Conservation (phyloP, 768 basidiomycete species). For the Dacryopinax spathularia region DNA sequence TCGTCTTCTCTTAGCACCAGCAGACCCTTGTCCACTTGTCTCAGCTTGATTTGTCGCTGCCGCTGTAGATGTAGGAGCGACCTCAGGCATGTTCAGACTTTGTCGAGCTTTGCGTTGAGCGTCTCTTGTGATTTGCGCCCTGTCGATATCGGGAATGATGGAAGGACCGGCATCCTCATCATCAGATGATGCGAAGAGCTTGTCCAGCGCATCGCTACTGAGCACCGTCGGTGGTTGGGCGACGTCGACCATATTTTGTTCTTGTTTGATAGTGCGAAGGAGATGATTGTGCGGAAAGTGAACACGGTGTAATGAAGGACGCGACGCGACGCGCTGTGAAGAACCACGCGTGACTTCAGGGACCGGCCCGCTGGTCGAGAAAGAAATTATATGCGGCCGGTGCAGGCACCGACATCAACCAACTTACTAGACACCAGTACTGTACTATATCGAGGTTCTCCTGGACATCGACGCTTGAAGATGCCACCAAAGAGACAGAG, state of each 20-base stretch:
- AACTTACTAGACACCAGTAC: not conserved
- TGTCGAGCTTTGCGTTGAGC: not conserved
- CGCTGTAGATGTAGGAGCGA: not conserved
- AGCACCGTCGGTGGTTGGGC: conserved; percentile 25
- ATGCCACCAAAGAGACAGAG: not conserved
- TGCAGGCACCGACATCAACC: too few species aligned
- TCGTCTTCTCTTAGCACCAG: conserved; percentile 15
- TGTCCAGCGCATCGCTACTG: not conserved
- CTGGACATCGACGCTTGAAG: not conserved
- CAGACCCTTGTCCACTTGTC: not conserved
- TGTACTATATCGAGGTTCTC: not conserved
- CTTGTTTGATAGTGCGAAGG: conserved; percentile 34
- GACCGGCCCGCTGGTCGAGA: not conserved
- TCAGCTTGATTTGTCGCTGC: not conserved
- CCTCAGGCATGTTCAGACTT: not conserved
- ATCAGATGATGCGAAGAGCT: conserved; percentile 1
- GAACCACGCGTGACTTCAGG: conserved; percentile 14
- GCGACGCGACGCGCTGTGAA: conserved; percentile 17
- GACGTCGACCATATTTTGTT: conserved; percentile 54
- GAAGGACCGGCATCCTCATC: conserved; percentile 1
- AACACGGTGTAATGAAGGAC: conserved; percentile 9
- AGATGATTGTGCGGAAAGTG: conserved; percentile 10
- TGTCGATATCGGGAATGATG: not conserved
- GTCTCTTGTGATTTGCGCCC: not conserved
- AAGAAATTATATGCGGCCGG: not conserved